Conservation (phyloP, 768 basidiomycete genomes). For the Lentinula aciculospora region DNA sequence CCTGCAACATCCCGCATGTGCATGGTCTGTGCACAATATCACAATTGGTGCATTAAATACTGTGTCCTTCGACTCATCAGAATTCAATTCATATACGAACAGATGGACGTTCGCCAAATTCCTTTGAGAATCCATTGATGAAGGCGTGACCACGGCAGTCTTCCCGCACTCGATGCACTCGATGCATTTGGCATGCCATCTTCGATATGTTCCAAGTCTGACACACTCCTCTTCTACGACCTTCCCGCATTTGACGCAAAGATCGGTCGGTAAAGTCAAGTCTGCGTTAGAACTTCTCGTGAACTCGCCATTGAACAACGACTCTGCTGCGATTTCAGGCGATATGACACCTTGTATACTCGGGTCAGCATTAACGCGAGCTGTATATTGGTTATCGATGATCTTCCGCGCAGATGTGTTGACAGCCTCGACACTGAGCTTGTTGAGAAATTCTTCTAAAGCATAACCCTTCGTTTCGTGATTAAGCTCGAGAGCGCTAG, state of each 20-base stretch:
- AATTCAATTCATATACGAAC: constrained; percentile 74
- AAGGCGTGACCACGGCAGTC: constrained; percentile 54
- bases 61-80: constrained; percentile 57
- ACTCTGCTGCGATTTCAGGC: constrained; percentile 83
- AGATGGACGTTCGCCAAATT: constrained; percentile 71
- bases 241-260: constrained; percentile 81
- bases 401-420: constrained; percentile 73
- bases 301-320: constrained; percentile 46
- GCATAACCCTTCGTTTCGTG: constrained; percentile 66
- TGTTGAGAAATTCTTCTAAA: constrained; percentile 85
- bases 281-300: constrained; percentile 46
- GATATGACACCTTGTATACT: constrained; percentile 88
- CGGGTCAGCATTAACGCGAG: constrained; percentile 48
- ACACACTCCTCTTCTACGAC: constrained; percentile 98
- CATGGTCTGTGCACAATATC: constrained; percentile 77
- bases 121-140: constrained; percentile 8
- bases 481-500: constrained; percentile 92
- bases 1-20: constrained; percentile 52
- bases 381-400: constrained; percentile 59
- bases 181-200: constrained; percentile 95
- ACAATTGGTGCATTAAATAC: constrained; percentile 69
- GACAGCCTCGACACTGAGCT: constrained; percentile 82
- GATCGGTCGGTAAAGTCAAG: constrained; percentile 87
- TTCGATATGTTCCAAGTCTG: constrained; percentile 86
- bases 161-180: constrained; percentile 79